Conservation (phyloP, 805 yeast species). For the Pichia membranifaciens region DNA sequence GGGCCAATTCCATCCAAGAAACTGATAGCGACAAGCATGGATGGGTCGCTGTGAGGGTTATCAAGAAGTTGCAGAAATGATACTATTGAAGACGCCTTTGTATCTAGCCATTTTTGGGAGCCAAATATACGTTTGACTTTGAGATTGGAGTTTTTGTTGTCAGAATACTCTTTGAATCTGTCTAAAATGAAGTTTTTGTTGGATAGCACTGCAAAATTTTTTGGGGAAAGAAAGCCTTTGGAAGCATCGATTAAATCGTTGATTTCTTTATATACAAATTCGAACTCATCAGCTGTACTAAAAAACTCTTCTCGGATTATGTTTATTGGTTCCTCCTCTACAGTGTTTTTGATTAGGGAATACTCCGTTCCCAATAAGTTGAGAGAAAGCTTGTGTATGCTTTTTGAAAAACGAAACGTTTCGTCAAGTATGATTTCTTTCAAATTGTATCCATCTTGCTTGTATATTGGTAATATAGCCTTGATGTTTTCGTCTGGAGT, state of each 20-base stretch:
- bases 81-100: conserved; percentile 38
- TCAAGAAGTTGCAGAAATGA: conserved; percentile 43
- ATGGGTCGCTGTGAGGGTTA: conserved; percentile 25
- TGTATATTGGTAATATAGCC: conserved; percentile 15
- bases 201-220: conserved; percentile 49
- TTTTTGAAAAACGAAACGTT: conserved; percentile 59
- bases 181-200: conserved; percentile 47
- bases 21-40: conserved; percentile 23
- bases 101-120: conserved; percentile 47
- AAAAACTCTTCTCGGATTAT: conserved; percentile 26
- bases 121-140: conserved; percentile 38
- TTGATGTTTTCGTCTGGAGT: conserved; percentile 25
- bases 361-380: conserved; percentile 19
- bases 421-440: conserved; percentile 38
- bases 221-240: conserved; percentile 36
- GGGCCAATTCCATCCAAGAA: conserved; percentile 22
- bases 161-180: conserved; percentile 33
- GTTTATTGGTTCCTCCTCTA: conserved; percentile 15
- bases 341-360: conserved; percentile 17
- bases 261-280: conserved; percentile 42
- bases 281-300: conserved; percentile 33
- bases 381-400: conserved; percentile 42
- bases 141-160: conserved; percentile 18
- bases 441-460: conserved; percentile 10
- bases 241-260: conserved; percentile 35